Evolutionary conservation across 148 eudicot species (phyloP).

Genomic region (Nyssa sinensis): DNA sequence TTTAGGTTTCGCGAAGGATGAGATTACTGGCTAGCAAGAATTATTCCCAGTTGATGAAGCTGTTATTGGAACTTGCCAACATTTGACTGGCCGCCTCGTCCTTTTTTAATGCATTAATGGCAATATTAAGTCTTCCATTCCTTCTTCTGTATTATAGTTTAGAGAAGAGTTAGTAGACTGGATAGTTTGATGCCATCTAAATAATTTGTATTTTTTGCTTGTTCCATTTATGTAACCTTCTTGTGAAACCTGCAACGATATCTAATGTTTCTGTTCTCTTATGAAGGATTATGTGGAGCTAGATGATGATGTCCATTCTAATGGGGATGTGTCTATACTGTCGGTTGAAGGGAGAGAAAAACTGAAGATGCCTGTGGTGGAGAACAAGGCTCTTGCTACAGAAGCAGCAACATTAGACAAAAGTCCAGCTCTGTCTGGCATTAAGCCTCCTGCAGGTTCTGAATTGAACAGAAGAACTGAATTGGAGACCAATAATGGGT

Average conservation of each 20-base stretch:
- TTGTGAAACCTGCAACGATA: not conserved
- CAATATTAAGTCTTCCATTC: not conserved
- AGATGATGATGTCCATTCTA: slow-evolving; percentile 47
- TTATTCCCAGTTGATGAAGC: not conserved
- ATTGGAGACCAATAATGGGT: slow-evolving; percentile 25
- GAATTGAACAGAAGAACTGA: slow-evolving; percentile 22
- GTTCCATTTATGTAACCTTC: not conserved
- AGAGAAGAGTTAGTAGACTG: not conserved
- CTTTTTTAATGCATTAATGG: not conserved
- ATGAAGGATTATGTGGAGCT: slow-evolving; percentile 55
- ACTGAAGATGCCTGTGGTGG: slow-evolving; percentile 21
- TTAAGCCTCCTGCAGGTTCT: slow-evolving; percentile 18
- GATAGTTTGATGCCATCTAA: not conserved
- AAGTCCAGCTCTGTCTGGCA: slow-evolving; percentile 19
- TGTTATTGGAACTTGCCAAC: not conserved
- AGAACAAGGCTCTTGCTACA: slow-evolving; percentile 23
- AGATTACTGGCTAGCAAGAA: not conserved
- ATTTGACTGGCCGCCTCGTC: not conserved
- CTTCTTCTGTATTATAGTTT: not conserved
- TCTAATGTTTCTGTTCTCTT: not conserved
- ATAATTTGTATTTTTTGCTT: not conserved
- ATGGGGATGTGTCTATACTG: slow-evolving; percentile 33
- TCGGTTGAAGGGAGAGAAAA: slow-evolving; percentile 26
- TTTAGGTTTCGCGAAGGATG: not conserved
- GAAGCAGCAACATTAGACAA: slow-evolving; percentile 20